Conservation (phyloP, 164 flowering plant genomes). For the Vitis rupestris region DNA sequence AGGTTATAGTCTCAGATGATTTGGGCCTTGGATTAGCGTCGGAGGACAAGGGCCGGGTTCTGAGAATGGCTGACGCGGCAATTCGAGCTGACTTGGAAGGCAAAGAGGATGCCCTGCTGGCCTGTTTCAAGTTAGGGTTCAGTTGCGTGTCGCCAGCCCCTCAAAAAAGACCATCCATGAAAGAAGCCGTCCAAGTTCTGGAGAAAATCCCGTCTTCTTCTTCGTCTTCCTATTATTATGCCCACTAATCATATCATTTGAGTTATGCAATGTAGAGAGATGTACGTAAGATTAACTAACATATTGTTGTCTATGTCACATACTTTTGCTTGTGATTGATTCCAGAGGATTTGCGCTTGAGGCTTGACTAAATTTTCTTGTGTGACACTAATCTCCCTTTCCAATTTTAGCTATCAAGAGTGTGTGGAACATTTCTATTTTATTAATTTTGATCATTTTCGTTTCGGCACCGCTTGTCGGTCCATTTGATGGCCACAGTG, state of each 20-base stretch:
- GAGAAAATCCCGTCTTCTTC: conserved; percentile 58
- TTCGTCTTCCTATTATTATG: conserved; percentile 25
- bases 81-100: conserved; percentile 82
- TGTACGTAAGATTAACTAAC: conserved; percentile 34
- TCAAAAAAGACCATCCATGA: conserved; percentile 87
- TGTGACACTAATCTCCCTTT: conserved; percentile 10
- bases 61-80: conserved; percentile 73
- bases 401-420: not conserved
- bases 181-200: conserved; percentile 73
- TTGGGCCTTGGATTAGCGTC: conserved; percentile 43
- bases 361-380: not conserved
- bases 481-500: too few relatives aligned
- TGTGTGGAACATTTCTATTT: too few relatives aligned
- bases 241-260: conserved; percentile 9
- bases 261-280: conserved; percentile 19
- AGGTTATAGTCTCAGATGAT: conserved; percentile 48
- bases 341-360: not conserved
- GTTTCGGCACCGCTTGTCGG: too few relatives aligned
- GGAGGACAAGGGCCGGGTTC: conserved; percentile 56
- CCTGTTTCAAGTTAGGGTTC: conserved; percentile 65
- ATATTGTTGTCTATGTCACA: conserved; percentile 7
- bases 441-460: too few relatives aligned
- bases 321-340: not conserved
- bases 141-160: conserved; percentile 61
- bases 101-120: conserved; percentile 70